Evolutionary conservation across 2,329 filamentous ascomycete species (phyloP).

Genomic region (Fusarium sp.): DNA sequence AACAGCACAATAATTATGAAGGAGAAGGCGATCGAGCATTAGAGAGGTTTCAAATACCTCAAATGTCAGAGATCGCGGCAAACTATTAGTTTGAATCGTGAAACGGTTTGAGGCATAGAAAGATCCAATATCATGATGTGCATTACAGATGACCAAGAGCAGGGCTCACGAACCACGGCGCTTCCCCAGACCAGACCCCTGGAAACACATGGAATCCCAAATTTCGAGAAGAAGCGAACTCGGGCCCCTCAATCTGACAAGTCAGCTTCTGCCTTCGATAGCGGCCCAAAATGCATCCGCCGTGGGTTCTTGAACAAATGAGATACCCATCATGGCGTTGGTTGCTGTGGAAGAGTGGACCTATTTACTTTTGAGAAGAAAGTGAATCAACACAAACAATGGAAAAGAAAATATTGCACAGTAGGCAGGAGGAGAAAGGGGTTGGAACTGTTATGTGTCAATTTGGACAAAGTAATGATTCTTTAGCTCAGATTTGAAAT

Average conservation of each 20-base stretch:
- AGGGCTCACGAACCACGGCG: conserved; percentile 18
- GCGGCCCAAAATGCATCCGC: conserved; percentile 33
- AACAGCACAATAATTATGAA: conserved; percentile 3
- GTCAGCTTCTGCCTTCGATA: conserved; percentile 20
- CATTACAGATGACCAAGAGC: conserved; percentile 11
- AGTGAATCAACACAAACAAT: conserved; percentile 45
- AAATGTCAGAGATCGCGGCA: background rate
- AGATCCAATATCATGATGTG: conserved; percentile 16
- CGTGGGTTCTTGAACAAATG: conserved; percentile 42
- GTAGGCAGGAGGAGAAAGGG: conserved; percentile 12
- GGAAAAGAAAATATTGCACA: conserved; percentile 25
- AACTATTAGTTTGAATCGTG: background rate
- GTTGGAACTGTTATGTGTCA: conserved; percentile 24
- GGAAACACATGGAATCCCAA: conserved; percentile 30
- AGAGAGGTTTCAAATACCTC: background rate
- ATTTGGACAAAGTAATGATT: conserved; percentile 18
- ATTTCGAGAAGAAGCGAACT: conserved; percentile 20
- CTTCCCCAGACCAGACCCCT: conserved; percentile 41
- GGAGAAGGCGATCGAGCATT: background rate
- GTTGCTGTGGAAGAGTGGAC: conserved; percentile 50
- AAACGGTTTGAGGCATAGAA: background rate
- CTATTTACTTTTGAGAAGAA: conserved; percentile 42
- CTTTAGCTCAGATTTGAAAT: conserved; percentile 18
- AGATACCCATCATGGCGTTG: conserved; percentile 42
- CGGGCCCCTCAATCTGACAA: conserved; percentile 32